These are phyloP conservation scores for Persicaria tinctoria DNA, from an alignment of 148 eudicot species.

Conservation along the genomic window DNA sequence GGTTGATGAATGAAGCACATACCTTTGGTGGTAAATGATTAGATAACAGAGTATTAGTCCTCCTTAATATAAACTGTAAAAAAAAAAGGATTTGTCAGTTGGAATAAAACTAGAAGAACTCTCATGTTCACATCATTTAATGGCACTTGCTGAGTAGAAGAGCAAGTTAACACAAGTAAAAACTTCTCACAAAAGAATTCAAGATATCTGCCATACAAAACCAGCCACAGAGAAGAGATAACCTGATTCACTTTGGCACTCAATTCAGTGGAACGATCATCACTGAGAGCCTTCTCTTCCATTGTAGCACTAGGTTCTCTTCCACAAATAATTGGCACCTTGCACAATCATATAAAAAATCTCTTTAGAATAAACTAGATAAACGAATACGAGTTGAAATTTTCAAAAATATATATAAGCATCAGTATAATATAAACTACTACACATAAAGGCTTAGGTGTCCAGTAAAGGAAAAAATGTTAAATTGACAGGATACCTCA, in stretches of 20 bases:
- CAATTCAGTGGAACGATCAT: conserved; percentile 74
- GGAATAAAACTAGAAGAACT: not conserved
- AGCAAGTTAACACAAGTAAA: not conserved
- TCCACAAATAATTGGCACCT: conserved; percentile 80
- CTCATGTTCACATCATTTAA: not conserved
- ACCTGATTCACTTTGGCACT: conserved; percentile 98
- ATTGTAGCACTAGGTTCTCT: conserved; percentile 86
- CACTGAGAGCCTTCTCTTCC: conserved; percentile 59
- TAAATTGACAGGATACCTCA: conserved; percentile 46
- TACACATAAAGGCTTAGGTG: not conserved
- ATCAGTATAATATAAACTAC: not conserved
- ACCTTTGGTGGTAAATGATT: conserved; percentile 99
- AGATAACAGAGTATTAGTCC: conserved; percentile 88
- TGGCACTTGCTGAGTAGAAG: conserved; percentile 8
- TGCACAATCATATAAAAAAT: conserved; percentile 14
- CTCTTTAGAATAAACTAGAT: not conserved
- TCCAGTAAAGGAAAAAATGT: not conserved
- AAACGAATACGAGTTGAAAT: not conserved
- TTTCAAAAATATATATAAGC: not conserved
- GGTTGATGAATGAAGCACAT: conserved; percentile 2
- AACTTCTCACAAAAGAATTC: not conserved
- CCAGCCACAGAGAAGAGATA: conserved; percentile 6
- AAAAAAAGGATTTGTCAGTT: conserved; percentile 12
- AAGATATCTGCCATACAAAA: not conserved
- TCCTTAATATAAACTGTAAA: conserved; percentile 87